These are phyloP conservation scores for Phaeoacremonium minimum DNA, from an alignment of 2,329 filamentous ascomycete species.

Conservation along the genomic window DNA sequence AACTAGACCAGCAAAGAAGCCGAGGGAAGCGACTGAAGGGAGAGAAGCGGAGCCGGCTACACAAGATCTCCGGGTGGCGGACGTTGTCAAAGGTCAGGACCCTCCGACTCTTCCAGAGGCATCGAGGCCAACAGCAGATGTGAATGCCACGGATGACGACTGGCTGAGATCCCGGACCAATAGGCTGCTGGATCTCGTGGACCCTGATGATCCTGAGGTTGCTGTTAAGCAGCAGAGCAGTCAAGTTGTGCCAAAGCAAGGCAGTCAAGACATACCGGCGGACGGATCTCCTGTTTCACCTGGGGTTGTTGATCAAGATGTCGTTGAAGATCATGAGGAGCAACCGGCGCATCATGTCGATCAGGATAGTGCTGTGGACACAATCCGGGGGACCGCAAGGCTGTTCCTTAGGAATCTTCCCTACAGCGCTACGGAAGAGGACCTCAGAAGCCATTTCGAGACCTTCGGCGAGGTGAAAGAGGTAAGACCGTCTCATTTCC, in stretches of 20 bases:
- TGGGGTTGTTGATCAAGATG: constrained; percentile 7
- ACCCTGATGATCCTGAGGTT: constrained; percentile 57
- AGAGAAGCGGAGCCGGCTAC: neutral
- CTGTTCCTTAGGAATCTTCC: constrained; percentile 88
- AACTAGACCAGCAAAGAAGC: constrained; percentile 43
- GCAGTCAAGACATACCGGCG: no score
- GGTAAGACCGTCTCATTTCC: constrained; percentile 56
- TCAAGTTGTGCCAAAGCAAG: no score
- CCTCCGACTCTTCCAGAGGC: no score
- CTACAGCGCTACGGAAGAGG: constrained; percentile 73
- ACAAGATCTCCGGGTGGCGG: no score
- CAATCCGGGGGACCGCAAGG: constrained; percentile 68
- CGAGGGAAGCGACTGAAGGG: constrained; percentile 32
- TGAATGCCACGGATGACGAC: constrained; percentile 69
- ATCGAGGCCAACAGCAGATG: constrained; percentile 1
- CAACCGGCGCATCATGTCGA: constrained; percentile 18
- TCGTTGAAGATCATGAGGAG: constrained; percentile 10
- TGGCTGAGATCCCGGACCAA: constrained; percentile 91
- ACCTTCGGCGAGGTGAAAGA: constrained; percentile 76
- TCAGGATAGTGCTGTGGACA: constrained; percentile 44
- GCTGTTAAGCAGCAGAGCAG: no score
- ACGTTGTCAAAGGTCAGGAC: no score
- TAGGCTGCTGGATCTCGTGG: constrained; percentile 76
- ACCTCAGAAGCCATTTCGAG: constrained; percentile 68
- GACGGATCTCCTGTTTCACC: constrained; percentile 11